Evolutionary conservation across 176 grass and related monocot genomes (phyloP).

Genomic region (Triticum dicoccoides): DNA sequence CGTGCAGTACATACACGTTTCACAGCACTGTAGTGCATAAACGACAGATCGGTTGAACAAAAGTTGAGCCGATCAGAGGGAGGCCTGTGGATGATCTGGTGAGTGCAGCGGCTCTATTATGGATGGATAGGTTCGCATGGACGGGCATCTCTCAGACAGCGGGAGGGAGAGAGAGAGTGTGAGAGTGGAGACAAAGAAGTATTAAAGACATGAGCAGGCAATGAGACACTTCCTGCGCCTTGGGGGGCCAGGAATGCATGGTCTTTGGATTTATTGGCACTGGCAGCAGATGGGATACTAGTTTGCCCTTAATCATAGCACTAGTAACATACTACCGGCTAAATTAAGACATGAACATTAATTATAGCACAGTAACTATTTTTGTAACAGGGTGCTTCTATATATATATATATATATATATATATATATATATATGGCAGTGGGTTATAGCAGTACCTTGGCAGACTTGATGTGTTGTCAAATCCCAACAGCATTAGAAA

Average conservation of each 20-base stretch:
- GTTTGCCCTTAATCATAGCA: conserved; percentile 13
- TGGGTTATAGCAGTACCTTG: not conserved
- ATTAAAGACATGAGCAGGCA: conserved; percentile 51
- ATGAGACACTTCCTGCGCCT: conserved; percentile 33
- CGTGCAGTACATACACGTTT: conserved; percentile 34
- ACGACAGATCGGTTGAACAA: conserved; percentile 44
- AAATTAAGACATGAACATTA: not conserved
- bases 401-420: not conserved
- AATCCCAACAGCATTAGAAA: not conserved
- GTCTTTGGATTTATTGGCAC: conserved; percentile 29
- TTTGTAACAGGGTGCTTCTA: not conserved
- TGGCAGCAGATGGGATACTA: conserved; percentile 7
- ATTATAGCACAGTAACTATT: not conserved
- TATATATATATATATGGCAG: not conserved
- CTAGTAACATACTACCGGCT: not conserved
- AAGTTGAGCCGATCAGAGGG: conserved; percentile 22
- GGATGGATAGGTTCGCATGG: conserved; percentile 16
- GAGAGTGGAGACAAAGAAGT: conserved; percentile 32
- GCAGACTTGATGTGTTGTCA: not conserved
- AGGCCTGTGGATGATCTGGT: conserved; percentile 21
- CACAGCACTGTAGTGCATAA: conserved; percentile 27
- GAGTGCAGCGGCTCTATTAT: conserved; percentile 23
- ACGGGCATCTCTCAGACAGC: not conserved
- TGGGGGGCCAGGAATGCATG: conserved; percentile 34
- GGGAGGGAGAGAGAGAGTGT: not conserved